Evolutionary conservation across 2,329 filamentous ascomycete species (phyloP).

Genomic region (Xylariaceae sp.): DNA sequence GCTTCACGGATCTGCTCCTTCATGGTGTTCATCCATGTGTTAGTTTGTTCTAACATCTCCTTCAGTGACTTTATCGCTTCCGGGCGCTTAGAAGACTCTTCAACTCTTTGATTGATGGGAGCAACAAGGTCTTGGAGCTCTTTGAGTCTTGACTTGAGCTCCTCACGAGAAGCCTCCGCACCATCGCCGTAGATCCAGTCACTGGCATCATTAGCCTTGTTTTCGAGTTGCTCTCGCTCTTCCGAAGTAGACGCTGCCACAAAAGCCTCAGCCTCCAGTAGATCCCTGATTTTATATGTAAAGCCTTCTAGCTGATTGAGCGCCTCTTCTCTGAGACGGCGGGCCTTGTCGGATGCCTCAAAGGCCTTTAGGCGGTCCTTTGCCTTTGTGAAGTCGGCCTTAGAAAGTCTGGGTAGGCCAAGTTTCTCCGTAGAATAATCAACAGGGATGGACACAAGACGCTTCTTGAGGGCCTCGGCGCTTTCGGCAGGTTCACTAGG

Average conservation of each 20-base stretch:
- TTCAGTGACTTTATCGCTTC: slow-evolving; percentile 62
- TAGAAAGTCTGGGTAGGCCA: slow-evolving; percentile 46
- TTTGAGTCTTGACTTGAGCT: slow-evolving; percentile 71
- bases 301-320: slow-evolving; percentile 90
- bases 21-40: slow-evolving; percentile 64
- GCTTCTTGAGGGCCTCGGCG: slow-evolving; percentile 53
- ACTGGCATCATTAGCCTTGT: slow-evolving; percentile 62
- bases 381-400: slow-evolving; percentile 44
- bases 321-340: slow-evolving; percentile 73
- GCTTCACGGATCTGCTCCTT: slow-evolving; percentile 65
- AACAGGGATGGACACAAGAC: slow-evolving; percentile 52
- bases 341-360: slow-evolving; percentile 74
- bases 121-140: slow-evolving; percentile 70
- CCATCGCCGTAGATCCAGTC: slow-evolving; percentile 93
- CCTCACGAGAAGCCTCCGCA: slow-evolving; percentile 65
- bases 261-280: slow-evolving; percentile 73
- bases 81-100: slow-evolving; percentile 68
- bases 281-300: slow-evolving; percentile 82
- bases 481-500: slow-evolving; percentile 46
- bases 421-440: slow-evolving; percentile 45
- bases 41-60: slow-evolving; percentile 65
- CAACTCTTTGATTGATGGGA: slow-evolving; percentile 69
- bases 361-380: slow-evolving; percentile 77
- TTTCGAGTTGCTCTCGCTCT: slow-evolving; percentile 61
- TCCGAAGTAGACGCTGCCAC: slow-evolving; percentile 62